Evolutionary conservation across 176 grass and related monocot genomes (phyloP).

Genomic region (Dactylis glomerata): DNA sequence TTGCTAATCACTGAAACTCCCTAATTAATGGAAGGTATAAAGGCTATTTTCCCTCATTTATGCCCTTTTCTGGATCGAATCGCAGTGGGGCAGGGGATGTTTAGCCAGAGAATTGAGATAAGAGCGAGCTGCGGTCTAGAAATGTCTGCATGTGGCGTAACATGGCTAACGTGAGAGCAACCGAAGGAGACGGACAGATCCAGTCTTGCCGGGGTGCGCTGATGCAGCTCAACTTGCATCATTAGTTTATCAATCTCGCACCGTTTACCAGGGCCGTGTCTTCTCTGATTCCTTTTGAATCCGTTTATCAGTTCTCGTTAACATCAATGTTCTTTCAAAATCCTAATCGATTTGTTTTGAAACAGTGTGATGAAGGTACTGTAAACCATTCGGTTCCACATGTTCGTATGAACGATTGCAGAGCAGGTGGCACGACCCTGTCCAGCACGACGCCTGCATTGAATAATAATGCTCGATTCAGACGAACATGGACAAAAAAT

Average conservation of each 20-base stretch:
- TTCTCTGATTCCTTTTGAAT: not conserved
- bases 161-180: not conserved
- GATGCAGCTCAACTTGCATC: not conserved
- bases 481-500: not conserved
- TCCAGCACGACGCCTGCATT: not conserved
- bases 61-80: not conserved
- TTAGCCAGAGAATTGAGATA: not conserved
- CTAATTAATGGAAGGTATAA: not conserved
- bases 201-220: not conserved
- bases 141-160: not conserved
- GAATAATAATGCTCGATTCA: constrained; percentile 9
- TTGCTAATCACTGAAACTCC: not conserved
- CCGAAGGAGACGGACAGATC: not conserved
- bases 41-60: not conserved
- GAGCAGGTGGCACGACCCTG: not conserved
- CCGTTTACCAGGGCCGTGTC: not conserved
- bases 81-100: not conserved
- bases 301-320: not conserved
- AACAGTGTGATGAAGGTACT: too few relatives aligned
- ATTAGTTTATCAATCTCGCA: not conserved
- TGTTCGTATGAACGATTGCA: not conserved
- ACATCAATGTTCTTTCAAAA: not conserved
- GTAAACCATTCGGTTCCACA: not conserved
- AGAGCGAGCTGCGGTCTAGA: not conserved
- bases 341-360: too few relatives aligned